Evolutionary conservation across 257 asterid species (phyloP), one percentile per base, ranked within the genome.

Genomic region (Forsythia suspensa): DNA sequence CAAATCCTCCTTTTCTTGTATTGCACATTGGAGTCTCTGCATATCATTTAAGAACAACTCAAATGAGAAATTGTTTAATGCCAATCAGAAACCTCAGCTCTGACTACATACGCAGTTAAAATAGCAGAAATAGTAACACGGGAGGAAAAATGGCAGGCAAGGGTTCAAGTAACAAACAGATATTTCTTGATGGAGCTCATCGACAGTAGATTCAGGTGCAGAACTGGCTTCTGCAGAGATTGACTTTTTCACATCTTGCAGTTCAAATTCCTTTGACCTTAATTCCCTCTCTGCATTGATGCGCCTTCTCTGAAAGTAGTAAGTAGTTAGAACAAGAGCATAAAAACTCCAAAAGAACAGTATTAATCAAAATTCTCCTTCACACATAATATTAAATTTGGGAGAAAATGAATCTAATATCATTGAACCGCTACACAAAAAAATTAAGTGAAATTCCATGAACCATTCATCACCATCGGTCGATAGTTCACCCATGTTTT

Each of bases 141-240:
- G 13, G 29, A 36, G 29, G 73, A 29, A 66, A 61, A 79, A 66
- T 69, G 42, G 70, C 40, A 38, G 63, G 44, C 71, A 51, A n/a
- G 61, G 74, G 79, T 66, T 51, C 67, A 18, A 83, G 78, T 81
- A 82, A 88, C 96, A 79, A 61, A 94, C 98, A 68, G 88, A 82
- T 82, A 89, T 83, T 55, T 93, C 99, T 72, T 83, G 88, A 71
- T 84, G 94, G 83, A 89, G 92, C 79, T 93, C 99, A 71, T 90
- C 94, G 80, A 77, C 86, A 46, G 87, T 77, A 75, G 97, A 90
- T 36, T 88, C 80, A 79, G 93, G 83, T 18, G 81, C 83, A 70
- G 83, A 75, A 78, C 78, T 88, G 80, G 89, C 87, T 87, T 84
- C 97, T 44, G 85, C 72, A 44, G 90, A 84, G 74, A 83, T 85